A percentile compares a stretch with the other conserved stretches of the same genome.
Evolutionary conservation across 768 basidiomycete genomes (phyloP).

Genomic region (Pilatotrama ljubarskyi): DNA sequence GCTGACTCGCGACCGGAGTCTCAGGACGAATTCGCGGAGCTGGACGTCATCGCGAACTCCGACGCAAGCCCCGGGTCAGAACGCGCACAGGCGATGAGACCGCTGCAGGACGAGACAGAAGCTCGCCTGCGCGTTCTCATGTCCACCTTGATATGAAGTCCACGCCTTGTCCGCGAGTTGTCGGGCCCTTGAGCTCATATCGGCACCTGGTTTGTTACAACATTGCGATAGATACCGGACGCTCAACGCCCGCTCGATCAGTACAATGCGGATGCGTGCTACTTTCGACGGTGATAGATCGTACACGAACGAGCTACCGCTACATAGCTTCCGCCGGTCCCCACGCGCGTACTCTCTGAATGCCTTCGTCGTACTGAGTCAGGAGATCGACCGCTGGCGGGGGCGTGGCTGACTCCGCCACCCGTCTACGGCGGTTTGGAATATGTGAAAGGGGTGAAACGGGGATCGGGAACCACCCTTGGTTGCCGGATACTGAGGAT

Average conservation of each 20-base stretch:
- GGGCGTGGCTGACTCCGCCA: too few relatives aligned
- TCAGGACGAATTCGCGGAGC: constrained; percentile 34
- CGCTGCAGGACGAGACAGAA: constrained; percentile 79
- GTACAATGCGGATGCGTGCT: not conserved
- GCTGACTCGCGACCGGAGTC: not conserved
- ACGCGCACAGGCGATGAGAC: constrained; percentile 82
- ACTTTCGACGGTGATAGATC: not conserved
- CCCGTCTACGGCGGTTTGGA: not conserved
- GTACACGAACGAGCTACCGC: not conserved
- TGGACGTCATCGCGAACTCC: constrained; percentile 67
- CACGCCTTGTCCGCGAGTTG: too few relatives aligned
- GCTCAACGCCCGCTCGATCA: constrained; percentile 27
- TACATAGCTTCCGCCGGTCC: not conserved
- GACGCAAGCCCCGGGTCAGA: constrained; percentile 24
- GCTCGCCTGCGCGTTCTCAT: constrained; percentile 66
- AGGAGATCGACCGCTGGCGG: constrained; percentile 32
- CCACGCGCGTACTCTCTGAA: constrained; percentile 36
- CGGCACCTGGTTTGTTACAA: too few relatives aligned
- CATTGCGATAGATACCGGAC: constrained; percentile 48
- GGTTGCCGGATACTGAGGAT: too few relatives aligned
- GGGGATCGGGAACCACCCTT: too few relatives aligned
- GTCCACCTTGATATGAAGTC: too few relatives aligned
- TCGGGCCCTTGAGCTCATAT: too few relatives aligned
- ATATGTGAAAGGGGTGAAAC: too few relatives aligned
- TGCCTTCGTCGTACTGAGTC: constrained; percentile 38